Conservation (phyloP, 768 basidiomycete species). For the Boletales sp. region DNA sequence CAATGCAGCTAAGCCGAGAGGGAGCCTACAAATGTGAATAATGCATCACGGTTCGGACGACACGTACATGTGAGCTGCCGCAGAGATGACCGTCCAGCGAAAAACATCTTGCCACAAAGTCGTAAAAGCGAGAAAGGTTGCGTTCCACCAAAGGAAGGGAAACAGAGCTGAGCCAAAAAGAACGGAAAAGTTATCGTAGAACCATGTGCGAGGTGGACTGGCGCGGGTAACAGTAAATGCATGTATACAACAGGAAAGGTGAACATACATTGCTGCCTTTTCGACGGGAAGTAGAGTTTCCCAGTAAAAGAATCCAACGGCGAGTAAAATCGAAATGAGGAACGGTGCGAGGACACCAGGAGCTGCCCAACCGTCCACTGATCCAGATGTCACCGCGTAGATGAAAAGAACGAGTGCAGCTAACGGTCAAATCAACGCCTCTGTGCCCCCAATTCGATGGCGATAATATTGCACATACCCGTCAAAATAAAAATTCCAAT, state of each 20-base stretch:
- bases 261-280: constrained; percentile 40
- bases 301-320: constrained; percentile 47
- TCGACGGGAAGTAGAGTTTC: constrained; percentile 40
- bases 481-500: constrained; percentile 39
- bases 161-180: constrained; percentile 36
- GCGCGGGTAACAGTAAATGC: neutral
- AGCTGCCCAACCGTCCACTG: constrained; percentile 48
- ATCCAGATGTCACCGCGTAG: constrained; percentile 43
- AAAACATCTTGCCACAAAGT: constrained; percentile 40
- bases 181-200: constrained; percentile 38
- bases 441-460: neutral
- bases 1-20: constrained; percentile 39
- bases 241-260: too few relatives aligned
- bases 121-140: constrained; percentile 32
- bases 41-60: neutral
- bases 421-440: constrained; percentile 8
- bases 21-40: constrained; percentile 28
- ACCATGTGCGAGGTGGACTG: constrained; percentile 44
- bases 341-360: constrained; percentile 45
- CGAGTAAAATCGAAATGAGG: constrained; percentile 40
- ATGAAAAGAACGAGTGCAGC: constrained; percentile 39
- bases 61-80: constrained; percentile 38
- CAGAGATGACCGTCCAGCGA: constrained; percentile 38
- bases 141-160: constrained; percentile 42
- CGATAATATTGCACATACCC: constrained; percentile 21